Evolutionary conservation across 306 rosid species (phyloP), one percentile per base, ranked within the genome.

Genomic region (Purshia tridentata): DNA sequence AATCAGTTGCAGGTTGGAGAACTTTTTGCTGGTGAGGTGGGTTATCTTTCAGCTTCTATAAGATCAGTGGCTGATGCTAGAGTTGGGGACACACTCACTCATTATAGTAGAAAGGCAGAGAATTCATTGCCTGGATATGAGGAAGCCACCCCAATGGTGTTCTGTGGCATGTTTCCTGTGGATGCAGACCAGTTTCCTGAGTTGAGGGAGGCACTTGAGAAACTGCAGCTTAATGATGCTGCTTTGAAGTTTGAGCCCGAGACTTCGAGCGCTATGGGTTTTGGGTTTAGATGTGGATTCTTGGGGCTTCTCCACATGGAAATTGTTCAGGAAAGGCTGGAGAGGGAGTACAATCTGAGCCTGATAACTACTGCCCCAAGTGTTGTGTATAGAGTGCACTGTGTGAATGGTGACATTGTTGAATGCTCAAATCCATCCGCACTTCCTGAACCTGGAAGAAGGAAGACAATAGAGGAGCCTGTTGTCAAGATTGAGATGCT

Each of bases 181-280:
- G 98, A 93, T 74, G 97, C 98, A 47, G 98, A 93, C 85, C 92
- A 93, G 97, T 93, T 91, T 70, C 87, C 98, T 37, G 98, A 91
- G 19, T 78, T 93, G 74, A 96, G 98, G 58, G 98, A 91, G 85
- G 97, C 97, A 45, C 96, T 93, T 42, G 97, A 93, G 88, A 93
- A 93, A 81, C 91, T 93, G 76, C 98, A 93, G 82, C 96, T 93
- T 40, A 93, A 93, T 61, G 98, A 93, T 86, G 97, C 97, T 75
- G 97, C 98, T 50, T 78, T 91, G 76, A 91, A 93, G 97, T 93
- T 91, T 85, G 98, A 93, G 82, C 98, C 98, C 5, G 97, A 93
- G 87, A 83, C 91, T 67, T 93, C 97, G 2, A 91, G 88, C 76
- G 98, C 98, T 76, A 93, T 93, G 97, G 98, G 98, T 64, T 93